These are phyloP conservation scores for Sarocladiaceae sp. DNA, from an alignment of 2,329 filamentous ascomycete species.

Conservation along the genomic window DNA sequence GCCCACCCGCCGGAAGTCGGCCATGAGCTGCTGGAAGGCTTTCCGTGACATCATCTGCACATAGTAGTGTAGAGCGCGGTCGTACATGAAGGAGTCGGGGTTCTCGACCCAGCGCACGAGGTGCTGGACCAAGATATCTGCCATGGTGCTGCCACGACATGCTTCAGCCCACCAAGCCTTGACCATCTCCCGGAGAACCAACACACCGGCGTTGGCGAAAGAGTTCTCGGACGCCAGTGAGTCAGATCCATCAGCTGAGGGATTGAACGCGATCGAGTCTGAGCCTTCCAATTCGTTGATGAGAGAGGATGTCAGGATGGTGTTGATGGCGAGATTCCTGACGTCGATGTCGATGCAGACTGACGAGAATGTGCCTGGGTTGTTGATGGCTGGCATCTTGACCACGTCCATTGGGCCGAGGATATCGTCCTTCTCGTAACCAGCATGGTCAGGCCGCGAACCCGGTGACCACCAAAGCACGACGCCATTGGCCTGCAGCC, in stretches of 20 bases:
- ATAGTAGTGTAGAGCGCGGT: constrained; percentile 90
- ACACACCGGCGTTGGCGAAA: constrained; percentile 87
- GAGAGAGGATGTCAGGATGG: constrained; percentile 90
- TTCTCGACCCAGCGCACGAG: constrained; percentile 96
- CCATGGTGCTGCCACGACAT: constrained; percentile 85
- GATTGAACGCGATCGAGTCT: constrained; percentile 80
- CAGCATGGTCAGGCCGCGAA: constrained; percentile 87
- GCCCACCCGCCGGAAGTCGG: constrained; percentile 90
- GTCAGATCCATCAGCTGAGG: constrained; percentile 35
- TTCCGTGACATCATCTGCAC: constrained; percentile 99
- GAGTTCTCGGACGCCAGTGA: constrained; percentile 80
- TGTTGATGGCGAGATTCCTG: constrained; percentile 95
- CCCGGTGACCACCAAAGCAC: constrained; percentile 95
- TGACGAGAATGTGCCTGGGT: constrained; percentile 87
- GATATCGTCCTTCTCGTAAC: constrained; percentile 91
- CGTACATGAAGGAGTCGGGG: constrained; percentile 90
- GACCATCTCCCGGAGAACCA: constrained; percentile 95
- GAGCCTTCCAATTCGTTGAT: constrained; percentile 94
- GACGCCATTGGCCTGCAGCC: constrained; percentile 85
- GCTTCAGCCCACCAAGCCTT: constrained; percentile 98
- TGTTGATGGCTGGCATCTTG: constrained; percentile 90
- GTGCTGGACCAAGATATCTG: constrained; percentile 95
- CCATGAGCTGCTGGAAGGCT: constrained; percentile 94
- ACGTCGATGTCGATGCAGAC: constrained; percentile 95
- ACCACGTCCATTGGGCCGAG: constrained; percentile 78